A percentile compares a stretch with the other conserved stretches of the same genome.
Evolutionary conservation across 1,284 basidiomycete genomes (phyloP).

Genomic region (Pulveroboletus sp.): DNA sequence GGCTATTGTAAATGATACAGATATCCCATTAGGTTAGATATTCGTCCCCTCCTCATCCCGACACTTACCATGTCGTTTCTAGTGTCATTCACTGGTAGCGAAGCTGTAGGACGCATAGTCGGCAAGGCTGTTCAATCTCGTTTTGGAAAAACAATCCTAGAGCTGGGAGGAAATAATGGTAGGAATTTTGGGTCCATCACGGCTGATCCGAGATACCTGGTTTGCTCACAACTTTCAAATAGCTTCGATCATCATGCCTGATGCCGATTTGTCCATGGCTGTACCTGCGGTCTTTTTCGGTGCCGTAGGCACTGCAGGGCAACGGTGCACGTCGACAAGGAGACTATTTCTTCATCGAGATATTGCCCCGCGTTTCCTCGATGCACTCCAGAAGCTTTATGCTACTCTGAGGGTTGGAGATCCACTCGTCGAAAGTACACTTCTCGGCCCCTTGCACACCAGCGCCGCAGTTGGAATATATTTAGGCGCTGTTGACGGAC

Average conservation of each 20-base stretch:
- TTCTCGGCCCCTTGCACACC: constrained; percentile 88
- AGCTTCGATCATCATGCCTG: constrained; percentile 90
- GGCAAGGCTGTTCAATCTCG: constrained; percentile 76
- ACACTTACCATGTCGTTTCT: constrained; percentile 3
- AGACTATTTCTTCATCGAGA: constrained; percentile 84
- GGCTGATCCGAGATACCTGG: constrained; percentile 14
- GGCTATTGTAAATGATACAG: constrained; percentile 66
- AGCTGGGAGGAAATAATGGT: constrained; percentile 96
- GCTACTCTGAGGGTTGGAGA: constrained; percentile 70
- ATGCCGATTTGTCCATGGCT: constrained; percentile 88
- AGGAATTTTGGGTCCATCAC: constrained; percentile 16
- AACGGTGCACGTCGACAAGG: constrained; percentile 92
- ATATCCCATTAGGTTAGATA: constrained; percentile 69
- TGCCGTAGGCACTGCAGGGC: constrained; percentile 91
- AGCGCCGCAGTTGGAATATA: constrained; percentile 64
- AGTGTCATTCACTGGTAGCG: constrained; percentile 95
- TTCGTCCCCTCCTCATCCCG: not conserved
- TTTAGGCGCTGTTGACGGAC: constrained; percentile 56
- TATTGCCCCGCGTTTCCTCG: constrained; percentile 75
- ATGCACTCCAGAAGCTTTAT: constrained; percentile 73
- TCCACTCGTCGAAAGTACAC: constrained; percentile 68
- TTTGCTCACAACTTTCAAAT: constrained; percentile 20
- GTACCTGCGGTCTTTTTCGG: constrained; percentile 91
- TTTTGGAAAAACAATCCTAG: constrained; percentile 84
- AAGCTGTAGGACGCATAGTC: constrained; percentile 81